These are phyloP conservation scores for Globisporangium heterothallicum DNA, from an alignment of 352 stramenopile genomes.

Conservation along the genomic window DNA sequence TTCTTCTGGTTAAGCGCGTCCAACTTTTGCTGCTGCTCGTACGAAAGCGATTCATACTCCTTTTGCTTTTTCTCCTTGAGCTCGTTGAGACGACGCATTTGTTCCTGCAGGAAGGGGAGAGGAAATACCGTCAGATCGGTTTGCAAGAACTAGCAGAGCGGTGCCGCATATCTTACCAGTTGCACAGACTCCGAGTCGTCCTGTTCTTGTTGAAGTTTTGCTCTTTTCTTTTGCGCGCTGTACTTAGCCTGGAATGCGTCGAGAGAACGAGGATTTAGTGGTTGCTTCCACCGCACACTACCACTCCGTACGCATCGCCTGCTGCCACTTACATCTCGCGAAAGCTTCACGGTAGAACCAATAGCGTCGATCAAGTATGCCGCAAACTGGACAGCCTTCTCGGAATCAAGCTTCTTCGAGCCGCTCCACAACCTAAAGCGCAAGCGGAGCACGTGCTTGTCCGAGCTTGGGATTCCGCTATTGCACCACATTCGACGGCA, in stretches of 20 bases:
- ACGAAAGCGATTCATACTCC: constrained; percentile 71
- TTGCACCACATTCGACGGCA: not conserved
- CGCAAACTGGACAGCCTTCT: constrained; percentile 40
- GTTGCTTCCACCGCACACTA: too few relatives aligned
- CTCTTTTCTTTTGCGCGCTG: constrained; percentile 64
- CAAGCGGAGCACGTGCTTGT: constrained; percentile 54
- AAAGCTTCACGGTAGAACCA: constrained; percentile 73
- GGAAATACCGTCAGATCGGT: not conserved
- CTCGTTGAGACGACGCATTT: constrained; percentile 38
- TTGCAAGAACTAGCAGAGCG: not conserved
- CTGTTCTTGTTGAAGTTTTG: constrained; percentile 56
- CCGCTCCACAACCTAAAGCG: constrained; percentile 58
- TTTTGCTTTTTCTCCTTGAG: constrained; percentile 75
- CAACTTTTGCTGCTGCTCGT: constrained; percentile 76
- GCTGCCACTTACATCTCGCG: constrained; percentile 43
- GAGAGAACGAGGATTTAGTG: not conserved
- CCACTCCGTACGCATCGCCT: not conserved
- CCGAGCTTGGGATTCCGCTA: constrained; percentile 62
- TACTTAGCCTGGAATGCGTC: constrained; percentile 47
- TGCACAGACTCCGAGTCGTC: constrained; percentile 24
- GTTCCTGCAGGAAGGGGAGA: constrained; percentile 24
- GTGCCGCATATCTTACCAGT: constrained; percentile 19
- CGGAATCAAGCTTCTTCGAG: constrained; percentile 55
- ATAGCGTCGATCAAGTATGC: constrained; percentile 54
- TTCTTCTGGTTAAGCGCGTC: constrained; percentile 71